Conservation (phyloP, 106 monocot species). For the Vanilla planifolia region DNA sequence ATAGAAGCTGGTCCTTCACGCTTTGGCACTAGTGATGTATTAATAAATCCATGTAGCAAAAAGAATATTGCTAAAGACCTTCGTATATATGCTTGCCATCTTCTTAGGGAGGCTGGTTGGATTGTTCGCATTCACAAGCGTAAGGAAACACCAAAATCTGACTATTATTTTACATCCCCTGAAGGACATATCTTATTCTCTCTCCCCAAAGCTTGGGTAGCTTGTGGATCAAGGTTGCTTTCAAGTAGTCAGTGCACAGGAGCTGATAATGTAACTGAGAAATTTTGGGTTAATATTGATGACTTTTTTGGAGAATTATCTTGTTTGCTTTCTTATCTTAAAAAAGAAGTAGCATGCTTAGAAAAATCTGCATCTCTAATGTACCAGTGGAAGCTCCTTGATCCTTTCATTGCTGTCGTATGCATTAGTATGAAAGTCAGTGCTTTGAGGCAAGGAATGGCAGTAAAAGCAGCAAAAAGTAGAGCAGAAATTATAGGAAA, state of each 20-base stretch:
- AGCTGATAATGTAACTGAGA: slow-evolving; percentile 18
- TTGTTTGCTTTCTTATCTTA: slow-evolving; percentile 27
- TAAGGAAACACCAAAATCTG: neutral
- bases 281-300: slow-evolving; percentile 43
- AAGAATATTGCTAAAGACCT: slow-evolving; percentile 28
- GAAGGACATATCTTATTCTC: slow-evolving; percentile 23
- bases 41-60: neutral
- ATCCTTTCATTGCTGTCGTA: slow-evolving; percentile 71
- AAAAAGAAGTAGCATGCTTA: slow-evolving; percentile 18
- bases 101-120: slow-evolving; percentile 54
- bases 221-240: slow-evolving; percentile 43
- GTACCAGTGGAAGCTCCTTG: slow-evolving; percentile 61
- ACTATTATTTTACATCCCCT: slow-evolving; percentile 31
- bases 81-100: slow-evolving; percentile 49
- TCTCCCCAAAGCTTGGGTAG: slow-evolving; percentile 55
- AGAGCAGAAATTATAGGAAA: slow-evolving; percentile 17
- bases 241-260: neutral
- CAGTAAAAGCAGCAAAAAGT: slow-evolving; percentile 49
- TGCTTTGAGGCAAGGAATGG: slow-evolving; percentile 33
- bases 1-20: too few species aligned
- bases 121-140: slow-evolving; percentile 26
- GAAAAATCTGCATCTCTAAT: slow-evolving; percentile 21
- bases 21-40: neutral
- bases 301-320: slow-evolving; percentile 47
- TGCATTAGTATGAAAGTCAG: slow-evolving; percentile 54